These are phyloP conservation scores for Poa annua DNA, from an alignment of 176 grass and related monocot species.

Conservation along the genomic window DNA sequence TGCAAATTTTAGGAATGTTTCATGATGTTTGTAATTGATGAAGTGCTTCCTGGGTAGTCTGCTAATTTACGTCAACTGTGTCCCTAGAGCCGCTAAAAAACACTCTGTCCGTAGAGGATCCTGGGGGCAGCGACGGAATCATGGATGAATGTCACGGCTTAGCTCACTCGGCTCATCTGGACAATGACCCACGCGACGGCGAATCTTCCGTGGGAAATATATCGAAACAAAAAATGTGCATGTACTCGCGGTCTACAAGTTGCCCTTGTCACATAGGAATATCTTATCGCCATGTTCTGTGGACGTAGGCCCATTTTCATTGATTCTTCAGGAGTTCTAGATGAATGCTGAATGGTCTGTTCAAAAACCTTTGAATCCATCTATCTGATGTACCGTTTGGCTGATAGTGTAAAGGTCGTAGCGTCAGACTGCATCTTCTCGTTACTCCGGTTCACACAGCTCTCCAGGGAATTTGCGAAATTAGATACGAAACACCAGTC, in stretches of 20 bases:
- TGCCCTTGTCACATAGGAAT: background rate
- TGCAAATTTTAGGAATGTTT: background rate
- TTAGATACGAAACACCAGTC: background rate
- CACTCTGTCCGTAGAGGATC: slow-evolving; percentile 23
- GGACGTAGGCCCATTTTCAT: background rate
- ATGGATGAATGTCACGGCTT: slow-evolving; percentile 18
- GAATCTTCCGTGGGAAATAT: slow-evolving; percentile 38
- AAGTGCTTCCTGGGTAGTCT: background rate
- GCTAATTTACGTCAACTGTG: background rate
- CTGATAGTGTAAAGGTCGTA: background rate
- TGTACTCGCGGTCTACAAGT: background rate
- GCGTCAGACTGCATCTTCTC: background rate
- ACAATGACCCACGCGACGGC: background rate
- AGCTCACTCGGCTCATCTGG: slow-evolving; percentile 19
- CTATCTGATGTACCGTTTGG: too few species aligned
- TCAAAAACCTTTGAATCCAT: background rate
- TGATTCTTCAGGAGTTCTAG: background rate
- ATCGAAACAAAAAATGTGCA: background rate
- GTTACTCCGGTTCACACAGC: background rate
- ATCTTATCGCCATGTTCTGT: background rate
- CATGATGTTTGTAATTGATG: background rate
- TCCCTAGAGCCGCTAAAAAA: background rate
- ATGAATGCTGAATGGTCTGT: background rate
- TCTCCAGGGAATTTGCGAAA: background rate
- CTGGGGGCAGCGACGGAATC: background rate